Percentiles rank a stretch among this genome's conserved stretches.
phyloP scores from a whole-genome alignment of 1,284 basidiomycete species.

The Cryptococcus amylolentus region DNA sequence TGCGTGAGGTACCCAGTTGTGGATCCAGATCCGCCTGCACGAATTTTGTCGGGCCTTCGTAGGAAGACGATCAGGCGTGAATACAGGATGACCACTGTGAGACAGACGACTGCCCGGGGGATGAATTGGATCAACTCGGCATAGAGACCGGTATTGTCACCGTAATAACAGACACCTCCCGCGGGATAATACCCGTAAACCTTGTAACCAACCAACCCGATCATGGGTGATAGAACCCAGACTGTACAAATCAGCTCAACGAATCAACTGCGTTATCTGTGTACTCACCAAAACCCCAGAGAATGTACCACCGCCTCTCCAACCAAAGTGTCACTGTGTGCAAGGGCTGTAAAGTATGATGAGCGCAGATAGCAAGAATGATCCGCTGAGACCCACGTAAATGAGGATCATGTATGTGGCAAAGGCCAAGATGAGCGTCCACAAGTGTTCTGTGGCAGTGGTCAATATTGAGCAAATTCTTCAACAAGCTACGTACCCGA shows the following conservation, averaged over 20 bases:
- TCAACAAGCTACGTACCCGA: constrained; percentile 25
- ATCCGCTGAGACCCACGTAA: constrained; percentile 23
- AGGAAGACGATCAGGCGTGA: constrained; percentile 49
- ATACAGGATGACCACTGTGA: constrained; percentile 46
- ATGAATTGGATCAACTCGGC: constrained; percentile 50
- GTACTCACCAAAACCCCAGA: constrained; percentile 32
- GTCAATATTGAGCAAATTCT: not conserved
- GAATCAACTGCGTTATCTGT: not conserved
- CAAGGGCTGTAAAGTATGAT: constrained; percentile 35
- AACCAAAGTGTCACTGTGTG: constrained; percentile 38
- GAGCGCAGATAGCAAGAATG: not conserved
- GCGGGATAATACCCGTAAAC: constrained; percentile 43
- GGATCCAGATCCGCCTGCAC: constrained; percentile 33
- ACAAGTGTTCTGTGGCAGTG: constrained; percentile 41
- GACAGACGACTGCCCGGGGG: constrained; percentile 47
- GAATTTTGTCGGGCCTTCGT: constrained; percentile 48
- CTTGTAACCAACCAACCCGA: constrained; percentile 34
- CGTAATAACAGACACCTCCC: constrained; percentile 47
- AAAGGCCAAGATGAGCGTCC: constrained; percentile 46
- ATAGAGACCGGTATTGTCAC: constrained; percentile 39
- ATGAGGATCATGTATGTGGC: constrained; percentile 50
- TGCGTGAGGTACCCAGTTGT: constrained; percentile 12
- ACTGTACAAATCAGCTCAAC: constrained; percentile 14
- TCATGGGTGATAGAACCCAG: constrained; percentile 34
- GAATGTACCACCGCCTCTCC: constrained; percentile 43